Base-by-base conservation (phyloP, 2,329 filamentous ascomycete species). In the Aureobasidium melanogenum region DNA sequence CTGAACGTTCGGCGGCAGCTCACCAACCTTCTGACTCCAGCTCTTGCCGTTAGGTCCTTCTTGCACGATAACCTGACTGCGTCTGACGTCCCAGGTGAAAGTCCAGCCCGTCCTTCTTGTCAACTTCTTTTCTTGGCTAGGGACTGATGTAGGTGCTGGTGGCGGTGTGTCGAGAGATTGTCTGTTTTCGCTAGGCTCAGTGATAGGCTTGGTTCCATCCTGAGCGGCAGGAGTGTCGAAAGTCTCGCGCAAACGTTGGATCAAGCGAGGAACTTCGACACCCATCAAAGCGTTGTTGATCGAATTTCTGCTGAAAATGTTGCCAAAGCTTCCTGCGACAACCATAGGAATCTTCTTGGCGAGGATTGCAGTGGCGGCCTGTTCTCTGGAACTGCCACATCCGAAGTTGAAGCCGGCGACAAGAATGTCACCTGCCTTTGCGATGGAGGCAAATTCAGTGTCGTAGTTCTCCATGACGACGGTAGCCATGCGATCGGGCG, bases 401-500 rank as follows among this genome's bases (percentile, higher is more conserved):
- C 93, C 93, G 70, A 97, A 96, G 78, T 95, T 96, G 78, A 86
- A 94, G 34, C 91, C 91, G 0, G 86, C 77, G 0, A 97, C 91
- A 0, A 97, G 82, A 60, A 97, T 89, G 68, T 97, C 92, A 52
- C 84, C 85, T 0, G 83, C 71, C 65, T 82, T 82, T 48, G 88
- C 86, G 38, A 86, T 78, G 0, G 75, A 73, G 10, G 80, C 73
- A 71, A 97, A 97, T 0, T 78, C 72, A 0, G 82, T 76, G 71
- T 97, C 93, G 76, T 96, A 97, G 80, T 97, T 97, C 72, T 88
- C 83, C 91, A 97, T 97, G 74, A 88, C 92, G 0, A 92, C 91
- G 66, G 88, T 79, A 0, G 91, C 90, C 93, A 97, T 97, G 61
- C 84, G 84, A 64, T 90, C 87, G 0, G 76, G 78, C 0, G 88